These are phyloP conservation scores for Pseudogymnoascus sp. DNA, from an alignment of 2,329 filamentous ascomycete genomes.

Conservation along the genomic window DNA sequence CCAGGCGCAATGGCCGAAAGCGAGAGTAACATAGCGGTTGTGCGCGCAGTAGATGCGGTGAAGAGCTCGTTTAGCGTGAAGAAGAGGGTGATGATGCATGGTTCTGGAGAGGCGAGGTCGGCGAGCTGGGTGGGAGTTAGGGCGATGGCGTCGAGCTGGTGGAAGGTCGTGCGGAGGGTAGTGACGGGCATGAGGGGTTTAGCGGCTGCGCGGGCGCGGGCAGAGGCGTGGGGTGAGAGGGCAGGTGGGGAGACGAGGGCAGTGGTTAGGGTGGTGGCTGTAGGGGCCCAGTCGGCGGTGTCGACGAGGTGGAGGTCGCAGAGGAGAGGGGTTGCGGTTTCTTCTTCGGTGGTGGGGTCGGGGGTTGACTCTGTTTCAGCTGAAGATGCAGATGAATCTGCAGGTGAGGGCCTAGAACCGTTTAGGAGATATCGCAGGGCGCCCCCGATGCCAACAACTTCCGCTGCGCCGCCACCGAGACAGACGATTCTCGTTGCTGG, in stretches of 20 bases:
- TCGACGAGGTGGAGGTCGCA: conserved; percentile 64
- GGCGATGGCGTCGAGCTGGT: conserved; percentile 44
- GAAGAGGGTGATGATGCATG: conserved; percentile 68
- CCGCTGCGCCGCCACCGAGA: conserved; percentile 48
- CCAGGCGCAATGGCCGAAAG: conserved; percentile 55
- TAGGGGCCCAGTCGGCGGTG: conserved; percentile 67
- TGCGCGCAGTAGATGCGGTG: conserved; percentile 62
- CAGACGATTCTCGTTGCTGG: conserved; percentile 18
- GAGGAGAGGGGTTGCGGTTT: not conserved
- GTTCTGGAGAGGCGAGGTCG: conserved; percentile 25
- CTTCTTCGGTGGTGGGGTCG: not conserved
- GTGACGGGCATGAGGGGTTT: conserved; percentile 37
- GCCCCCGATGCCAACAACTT: conserved; percentile 58
- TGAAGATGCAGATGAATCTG: conserved; percentile 12
- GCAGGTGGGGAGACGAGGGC: conserved; percentile 48
- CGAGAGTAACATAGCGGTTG: conserved; percentile 68
- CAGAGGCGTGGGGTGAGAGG: conserved; percentile 49
- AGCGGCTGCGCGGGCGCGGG: conserved; percentile 40
- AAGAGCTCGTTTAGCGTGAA: conserved; percentile 97
- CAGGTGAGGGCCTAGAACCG: not conserved
- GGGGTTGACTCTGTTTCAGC: not conserved
- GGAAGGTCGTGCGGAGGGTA: conserved; percentile 39
- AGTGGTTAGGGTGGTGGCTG: conserved; percentile 53
- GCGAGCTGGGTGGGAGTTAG: conserved; percentile 34
- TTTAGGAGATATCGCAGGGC: conserved; percentile 38